Base-by-base conservation (phyloP, 1,284 basidiomycete genomes). In the Athelia psychrophila region DNA sequence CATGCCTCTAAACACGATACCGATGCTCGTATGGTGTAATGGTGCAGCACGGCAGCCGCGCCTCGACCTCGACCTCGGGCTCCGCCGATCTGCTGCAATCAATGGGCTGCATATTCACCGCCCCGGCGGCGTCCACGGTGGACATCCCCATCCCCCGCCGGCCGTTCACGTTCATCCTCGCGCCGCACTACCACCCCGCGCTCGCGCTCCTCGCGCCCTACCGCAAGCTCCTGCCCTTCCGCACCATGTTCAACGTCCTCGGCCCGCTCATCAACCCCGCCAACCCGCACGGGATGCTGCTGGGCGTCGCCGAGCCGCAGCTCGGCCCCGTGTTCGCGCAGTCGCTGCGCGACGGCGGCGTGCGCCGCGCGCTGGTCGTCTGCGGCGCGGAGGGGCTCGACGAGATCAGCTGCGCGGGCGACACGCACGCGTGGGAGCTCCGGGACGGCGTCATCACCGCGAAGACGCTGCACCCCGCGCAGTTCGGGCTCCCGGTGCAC, bases 251-350 rank as follows among this genome's bases (percentile, higher is more conserved):
- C 82, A 99, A 99, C 73, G 76, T 97, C 53, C 80, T 98, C 38
- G 96, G 97, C 0, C 96, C 96, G 0, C 79, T 98, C 40, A 90
- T 98, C 71, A 98, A 98, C 71, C 97, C 96, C 0, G 90, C 93
- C 0, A 74, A 77, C 18, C 96, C 96, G 0, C 77, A 77, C 23
- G 84, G 92, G 20, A 90, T 98, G 86, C 83, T 99, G 13, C 79
- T 98, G 25, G 96, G 96, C 49, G 91, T 99, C 20, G 91, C 95
- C 13, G 88, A 88, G 56, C 82, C 77, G 49, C 86, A 88, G 57
- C 81, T 99, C n/a, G 96, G 95, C 0, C 68, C 77, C 6, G 86
- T 91, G 0, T 98, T 97, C 64, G 94, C 91, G 0, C 77, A 85
- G 55, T 88, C 91, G 1, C 71, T 98, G 40, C 64, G 70, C 1